A percentile compares a stretch with the other conserved stretches of the same genome.
phyloP scores from a whole-genome alignment of 2,329 filamentous ascomycete genomes.

The Calonectria leucothoes region DNA sequence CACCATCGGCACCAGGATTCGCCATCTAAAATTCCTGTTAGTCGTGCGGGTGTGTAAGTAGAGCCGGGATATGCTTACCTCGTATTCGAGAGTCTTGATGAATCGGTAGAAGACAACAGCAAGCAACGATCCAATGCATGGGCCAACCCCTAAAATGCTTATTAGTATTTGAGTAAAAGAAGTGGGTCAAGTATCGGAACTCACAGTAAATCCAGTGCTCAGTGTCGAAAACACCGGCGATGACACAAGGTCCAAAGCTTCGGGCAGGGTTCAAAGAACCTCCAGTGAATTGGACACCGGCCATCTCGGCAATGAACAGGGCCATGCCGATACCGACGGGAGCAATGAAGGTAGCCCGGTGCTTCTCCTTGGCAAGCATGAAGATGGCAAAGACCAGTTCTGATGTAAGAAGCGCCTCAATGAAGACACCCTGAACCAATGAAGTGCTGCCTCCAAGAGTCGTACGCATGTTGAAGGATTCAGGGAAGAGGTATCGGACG shows the following conservation, averaged over 20 bases:
- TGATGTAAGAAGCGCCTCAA: slow-evolving; percentile 61
- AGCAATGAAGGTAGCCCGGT: slow-evolving; percentile 59
- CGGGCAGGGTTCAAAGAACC: slow-evolving; percentile 60
- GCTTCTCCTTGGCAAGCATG: slow-evolving; percentile 64
- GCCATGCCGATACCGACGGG: slow-evolving; percentile 60
- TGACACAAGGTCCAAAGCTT: slow-evolving; percentile 59
- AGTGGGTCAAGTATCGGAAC: neutral
- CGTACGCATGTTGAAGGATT: slow-evolving; percentile 55
- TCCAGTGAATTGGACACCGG: slow-evolving; percentile 61
- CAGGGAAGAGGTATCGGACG: slow-evolving; percentile 56
- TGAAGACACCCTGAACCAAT: slow-evolving; percentile 58
- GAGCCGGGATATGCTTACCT: slow-evolving; percentile 36
- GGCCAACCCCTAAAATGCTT: slow-evolving; percentile 45
- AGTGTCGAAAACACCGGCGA: slow-evolving; percentile 51
- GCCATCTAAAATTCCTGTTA: slow-evolving; percentile 49
- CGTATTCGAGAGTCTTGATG: slow-evolving; percentile 55
- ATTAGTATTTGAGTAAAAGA: neutral
- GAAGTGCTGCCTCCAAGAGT: slow-evolving; percentile 53
- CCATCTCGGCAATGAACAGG: slow-evolving; percentile 58
- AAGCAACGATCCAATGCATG: slow-evolving; percentile 47
- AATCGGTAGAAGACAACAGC: slow-evolving; percentile 53
- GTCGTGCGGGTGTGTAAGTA: neutral
- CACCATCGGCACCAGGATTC: slow-evolving; percentile 59
- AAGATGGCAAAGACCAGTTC: slow-evolving; percentile 62
- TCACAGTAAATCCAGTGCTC: slow-evolving; percentile 62